Evolutionary conservation across 2,329 filamentous ascomycete species (phyloP), one percentile per base, ranked within the genome.

Genomic region (Hirsutella thompsonii): DNA sequence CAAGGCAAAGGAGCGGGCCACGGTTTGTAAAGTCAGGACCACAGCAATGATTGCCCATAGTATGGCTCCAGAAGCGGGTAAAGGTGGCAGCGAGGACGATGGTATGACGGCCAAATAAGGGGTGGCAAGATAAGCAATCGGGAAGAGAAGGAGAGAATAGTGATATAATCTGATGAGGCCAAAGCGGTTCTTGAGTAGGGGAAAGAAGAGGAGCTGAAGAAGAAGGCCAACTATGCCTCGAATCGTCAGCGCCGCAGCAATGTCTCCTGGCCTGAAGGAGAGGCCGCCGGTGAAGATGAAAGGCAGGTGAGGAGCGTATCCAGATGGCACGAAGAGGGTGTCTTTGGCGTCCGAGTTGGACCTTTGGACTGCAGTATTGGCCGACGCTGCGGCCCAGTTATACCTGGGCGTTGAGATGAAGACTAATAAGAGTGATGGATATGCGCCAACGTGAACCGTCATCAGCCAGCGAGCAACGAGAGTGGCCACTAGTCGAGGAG

Each of bases 241-340:
- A 39, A 83, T 79, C 2, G 84, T 79, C 64, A 89, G 87, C 4
- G 83, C 82, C 35, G 84, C 63, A n/a, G 85, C 85, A 26, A 92
- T 81, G 2, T 75, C 72, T 1, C 73, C 69, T 0, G 83, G 79
- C 1, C 75, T 74, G 40, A 92, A 70, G n/a, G 83, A 83, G 0
- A 92, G 67, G 2, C 86, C 86, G 21, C 85, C 83, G 1, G 79
- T 77, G 53, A 88, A 88, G 46, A 70, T 60, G 52, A 82, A 76
- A 0, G 77, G 69, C 1, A 57, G 47, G 10, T 50, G 33, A 0
- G 68, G 64, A 49, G 68, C 59, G 46, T 67, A 76, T 4, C 80
- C 77, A 0, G 81, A 79, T 0, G 81, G 83, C 39, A 86, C 70
- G 45, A 84, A 83, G 66, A 80, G 85, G 36, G 89, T 72, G 2